Conservation (phyloP, 495 filamentous ascomycete genomes). For the Xylaria telfairii region DNA sequence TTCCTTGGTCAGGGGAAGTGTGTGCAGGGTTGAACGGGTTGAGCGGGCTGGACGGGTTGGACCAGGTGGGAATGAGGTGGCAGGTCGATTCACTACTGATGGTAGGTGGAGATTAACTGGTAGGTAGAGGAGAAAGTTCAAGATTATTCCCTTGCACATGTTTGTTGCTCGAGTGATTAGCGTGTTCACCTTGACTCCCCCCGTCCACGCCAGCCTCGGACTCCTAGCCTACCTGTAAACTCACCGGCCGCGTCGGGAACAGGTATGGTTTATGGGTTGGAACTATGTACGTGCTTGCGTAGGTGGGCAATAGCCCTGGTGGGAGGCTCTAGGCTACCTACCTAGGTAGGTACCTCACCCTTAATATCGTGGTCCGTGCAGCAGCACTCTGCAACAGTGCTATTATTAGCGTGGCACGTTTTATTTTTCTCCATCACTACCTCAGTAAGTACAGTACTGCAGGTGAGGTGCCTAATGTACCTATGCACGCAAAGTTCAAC, state of each 20-base stretch:
- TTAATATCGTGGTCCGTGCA: no score
- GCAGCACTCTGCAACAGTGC: no score
- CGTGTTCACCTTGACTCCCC: background rate
- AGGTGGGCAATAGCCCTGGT: no score
- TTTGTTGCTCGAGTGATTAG: constrained; percentile 1
- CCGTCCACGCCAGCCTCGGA: constrained; percentile 3
- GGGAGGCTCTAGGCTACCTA: no score
- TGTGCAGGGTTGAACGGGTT: background rate
- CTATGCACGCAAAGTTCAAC: no score
- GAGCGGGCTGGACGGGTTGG: no score
- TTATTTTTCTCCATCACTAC: no score
- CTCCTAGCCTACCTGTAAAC: constrained; percentile 1
- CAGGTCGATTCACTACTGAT: background rate
- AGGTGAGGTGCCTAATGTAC: no score
- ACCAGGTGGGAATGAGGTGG: constrained; percentile 3
- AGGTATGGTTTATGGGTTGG: background rate
- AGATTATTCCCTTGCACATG: background rate
- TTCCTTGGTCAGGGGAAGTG: constrained; percentile 8
- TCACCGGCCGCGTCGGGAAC: background rate
- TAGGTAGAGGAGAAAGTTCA: background rate
- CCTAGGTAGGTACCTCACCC: constrained; percentile 6
- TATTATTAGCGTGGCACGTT: no score
- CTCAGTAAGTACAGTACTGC: no score
- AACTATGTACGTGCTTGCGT: background rate
- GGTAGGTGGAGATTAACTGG: background rate